A percentile compares a stretch with the other conserved stretches of the same genome.
phyloP scores from a whole-genome alignment of 441 rosid species.

The Adansonia gregorii region DNA sequence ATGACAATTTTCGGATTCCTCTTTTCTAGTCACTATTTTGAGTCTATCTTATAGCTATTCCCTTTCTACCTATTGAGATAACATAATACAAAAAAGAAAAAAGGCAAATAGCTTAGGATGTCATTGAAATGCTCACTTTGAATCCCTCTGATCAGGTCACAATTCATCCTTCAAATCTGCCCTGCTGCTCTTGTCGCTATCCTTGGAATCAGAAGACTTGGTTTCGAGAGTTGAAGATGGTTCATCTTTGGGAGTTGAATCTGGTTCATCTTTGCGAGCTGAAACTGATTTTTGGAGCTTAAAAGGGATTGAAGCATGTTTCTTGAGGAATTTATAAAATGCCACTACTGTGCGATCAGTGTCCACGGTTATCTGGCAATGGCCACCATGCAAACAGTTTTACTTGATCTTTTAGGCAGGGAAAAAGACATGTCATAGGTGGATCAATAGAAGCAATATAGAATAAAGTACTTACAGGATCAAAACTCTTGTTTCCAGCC shows the following conservation, averaged over 20 bases:
- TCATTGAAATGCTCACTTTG: neutral
- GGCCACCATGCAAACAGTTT: neutral
- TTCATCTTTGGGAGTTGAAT: slow-evolving; percentile 32
- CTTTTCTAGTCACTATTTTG: slow-evolving; percentile 16
- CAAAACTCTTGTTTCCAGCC: slow-evolving; percentile 93
- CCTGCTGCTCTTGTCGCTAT: slow-evolving; percentile 36
- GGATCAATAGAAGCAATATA: slow-evolving; percentile 16
- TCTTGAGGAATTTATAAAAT: slow-evolving; percentile 85
- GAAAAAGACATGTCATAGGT: no score
- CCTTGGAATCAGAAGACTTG: slow-evolving; percentile 44
- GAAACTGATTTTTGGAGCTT: slow-evolving; percentile 83
- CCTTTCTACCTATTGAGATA: slow-evolving; percentile 22
- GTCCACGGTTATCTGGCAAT: slow-evolving; percentile 77
- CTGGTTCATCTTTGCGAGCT: slow-evolving; percentile 40
- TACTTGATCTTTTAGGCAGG: no score
- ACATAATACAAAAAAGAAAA: neutral
- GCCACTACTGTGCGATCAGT: slow-evolving; percentile 91
- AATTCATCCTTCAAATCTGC: slow-evolving; percentile 72
- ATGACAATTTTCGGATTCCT: neutral
- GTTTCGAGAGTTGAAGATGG: slow-evolving; percentile 27
- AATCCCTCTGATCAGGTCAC: slow-evolving; percentile 40
- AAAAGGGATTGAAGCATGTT: slow-evolving; percentile 87
- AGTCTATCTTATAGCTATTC: slow-evolving; percentile 23
- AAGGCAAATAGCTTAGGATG: slow-evolving; percentile 22
- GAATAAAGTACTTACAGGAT: slow-evolving; percentile 66